Evolutionary conservation across 2,329 filamentous ascomycete genomes (phyloP).

Genomic region (Tolypocladium ophioglossoides): DNA sequence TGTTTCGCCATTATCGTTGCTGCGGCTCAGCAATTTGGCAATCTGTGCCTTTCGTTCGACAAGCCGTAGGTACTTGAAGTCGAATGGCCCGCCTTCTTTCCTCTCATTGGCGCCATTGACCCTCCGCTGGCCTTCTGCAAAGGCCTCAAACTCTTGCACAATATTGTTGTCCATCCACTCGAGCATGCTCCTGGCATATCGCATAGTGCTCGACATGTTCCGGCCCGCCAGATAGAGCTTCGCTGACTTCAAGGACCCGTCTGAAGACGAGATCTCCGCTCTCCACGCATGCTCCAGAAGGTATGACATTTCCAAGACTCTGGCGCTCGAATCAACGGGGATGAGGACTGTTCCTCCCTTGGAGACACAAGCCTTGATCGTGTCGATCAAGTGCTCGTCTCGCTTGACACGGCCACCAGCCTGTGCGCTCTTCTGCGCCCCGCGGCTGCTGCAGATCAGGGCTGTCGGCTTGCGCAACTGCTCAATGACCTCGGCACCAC

Average conservation of each 20-base stretch:
- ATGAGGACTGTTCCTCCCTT: conserved; percentile 87
- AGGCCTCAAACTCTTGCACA: conserved; percentile 78
- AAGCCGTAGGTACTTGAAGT: conserved; percentile 76
- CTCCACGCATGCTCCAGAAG: conserved; percentile 89
- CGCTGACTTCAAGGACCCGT: conserved; percentile 39
- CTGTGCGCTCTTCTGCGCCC: conserved; percentile 60
- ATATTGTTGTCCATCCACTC: conserved; percentile 99
- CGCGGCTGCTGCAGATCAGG: conserved; percentile 81
- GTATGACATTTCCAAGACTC: conserved; percentile 85
- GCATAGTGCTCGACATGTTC: conserved; percentile 79
- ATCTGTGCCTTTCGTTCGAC: conserved; percentile 76
- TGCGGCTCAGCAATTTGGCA: conserved; percentile 51
- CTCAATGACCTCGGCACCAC: conserved; percentile 85
- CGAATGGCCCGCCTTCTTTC: conserved; percentile 64
- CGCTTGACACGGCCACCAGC: conserved; percentile 66
- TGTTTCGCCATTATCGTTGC: conserved; percentile 28
- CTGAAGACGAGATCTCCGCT: conserved; percentile 43
- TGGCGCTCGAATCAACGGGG: conserved; percentile 89
- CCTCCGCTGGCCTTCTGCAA: conserved; percentile 41
- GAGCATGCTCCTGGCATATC: conserved; percentile 87
- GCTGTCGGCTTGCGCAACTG: conserved; percentile 88
- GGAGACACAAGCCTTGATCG: conserved; percentile 67
- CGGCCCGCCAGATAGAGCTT: conserved; percentile 76
- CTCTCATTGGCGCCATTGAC: conserved; percentile 36
- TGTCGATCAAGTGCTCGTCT: conserved; percentile 75